Evolutionary conservation across 768 basidiomycete genomes (phyloP).

Genomic region (Clitopilus passeckerianus): DNA sequence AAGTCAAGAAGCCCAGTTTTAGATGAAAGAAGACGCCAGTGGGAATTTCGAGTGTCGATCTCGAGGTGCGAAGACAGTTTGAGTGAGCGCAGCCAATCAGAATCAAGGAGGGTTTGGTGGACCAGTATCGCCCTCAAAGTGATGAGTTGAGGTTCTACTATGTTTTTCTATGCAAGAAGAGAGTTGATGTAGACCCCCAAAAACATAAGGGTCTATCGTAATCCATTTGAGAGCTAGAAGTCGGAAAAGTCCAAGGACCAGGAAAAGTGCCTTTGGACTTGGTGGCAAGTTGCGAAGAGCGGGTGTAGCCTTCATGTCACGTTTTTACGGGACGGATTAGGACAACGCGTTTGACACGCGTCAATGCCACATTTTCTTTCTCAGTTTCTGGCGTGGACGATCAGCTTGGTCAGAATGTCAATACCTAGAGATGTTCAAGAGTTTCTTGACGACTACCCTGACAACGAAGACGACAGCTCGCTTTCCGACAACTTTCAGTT

Average conservation of each 20-base stretch:
- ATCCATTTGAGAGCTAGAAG: not conserved
- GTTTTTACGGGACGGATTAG: not conserved
- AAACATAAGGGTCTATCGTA: not conserved
- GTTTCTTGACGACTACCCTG: constrained; percentile 54
- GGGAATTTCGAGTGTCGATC: not conserved
- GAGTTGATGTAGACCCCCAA: not conserved
- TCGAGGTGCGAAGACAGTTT: not conserved
- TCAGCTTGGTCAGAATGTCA: constrained; percentile 22
- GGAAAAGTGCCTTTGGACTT: not conserved
- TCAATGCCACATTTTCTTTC: not conserved
- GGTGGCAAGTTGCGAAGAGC: not conserved
- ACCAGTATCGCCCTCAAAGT: not conserved
- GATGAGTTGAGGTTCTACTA: not conserved
- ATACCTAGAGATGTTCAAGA: constrained; percentile 52
- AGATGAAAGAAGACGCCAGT: not conserved
- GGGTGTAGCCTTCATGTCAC: not conserved
- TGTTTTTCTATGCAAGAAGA: not conserved
- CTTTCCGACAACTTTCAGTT: constrained; percentile 51
- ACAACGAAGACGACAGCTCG: constrained; percentile 29
- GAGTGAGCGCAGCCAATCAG: not conserved
- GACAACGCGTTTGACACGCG: not conserved
- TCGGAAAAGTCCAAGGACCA: not conserved
- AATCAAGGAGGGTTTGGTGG: not conserved
- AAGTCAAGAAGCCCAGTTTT: not conserved
- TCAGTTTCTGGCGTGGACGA: not conserved